Percentiles rank a stretch among this genome's conserved stretches.
phyloP scores from a whole-genome alignment of 148 eudicot genomes.

The Silene latifolia region DNA sequence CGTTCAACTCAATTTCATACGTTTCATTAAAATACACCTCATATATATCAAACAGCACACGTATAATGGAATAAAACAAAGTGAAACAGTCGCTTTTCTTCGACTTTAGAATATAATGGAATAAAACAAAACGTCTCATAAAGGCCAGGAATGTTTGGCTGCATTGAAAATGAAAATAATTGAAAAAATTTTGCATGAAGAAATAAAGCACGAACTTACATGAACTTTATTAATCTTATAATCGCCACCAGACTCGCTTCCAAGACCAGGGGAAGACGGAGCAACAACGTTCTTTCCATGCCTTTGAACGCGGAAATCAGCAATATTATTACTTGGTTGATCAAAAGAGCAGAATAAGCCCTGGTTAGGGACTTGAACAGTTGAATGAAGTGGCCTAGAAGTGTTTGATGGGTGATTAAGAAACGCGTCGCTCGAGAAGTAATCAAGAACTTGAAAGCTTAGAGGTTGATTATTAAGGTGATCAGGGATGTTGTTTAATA shows the following conservation, averaged over 20 bases:
- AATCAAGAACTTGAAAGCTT: constrained; percentile 27
- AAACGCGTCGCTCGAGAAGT: constrained; percentile 27
- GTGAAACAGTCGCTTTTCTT: too few relatives aligned
- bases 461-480: constrained; percentile 28
- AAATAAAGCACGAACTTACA: background rate
- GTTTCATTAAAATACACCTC: background rate
- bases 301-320: constrained; percentile 7
- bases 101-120: too few relatives aligned
- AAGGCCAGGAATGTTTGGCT: too few relatives aligned
- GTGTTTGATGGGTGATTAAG: background rate
- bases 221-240: constrained; percentile 2
- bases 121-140: too few relatives aligned
- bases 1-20: too few relatives aligned
- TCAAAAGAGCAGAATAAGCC: constrained; percentile 9
- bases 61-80: too few relatives aligned
- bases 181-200: background rate
- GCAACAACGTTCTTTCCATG: background rate
- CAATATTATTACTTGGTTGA: constrained; percentile 8
- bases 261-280: constrained; percentile 14
- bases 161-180: background rate
- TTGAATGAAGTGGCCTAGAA: constrained; percentile 4
- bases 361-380: constrained; percentile 5
- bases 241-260: constrained; percentile 13
- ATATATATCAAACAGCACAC: too few relatives aligned
- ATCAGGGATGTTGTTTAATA: constrained; percentile 19